phyloP scores from a whole-genome alignment of 305 asterid genomes.

The Striga hermonthica region DNA sequence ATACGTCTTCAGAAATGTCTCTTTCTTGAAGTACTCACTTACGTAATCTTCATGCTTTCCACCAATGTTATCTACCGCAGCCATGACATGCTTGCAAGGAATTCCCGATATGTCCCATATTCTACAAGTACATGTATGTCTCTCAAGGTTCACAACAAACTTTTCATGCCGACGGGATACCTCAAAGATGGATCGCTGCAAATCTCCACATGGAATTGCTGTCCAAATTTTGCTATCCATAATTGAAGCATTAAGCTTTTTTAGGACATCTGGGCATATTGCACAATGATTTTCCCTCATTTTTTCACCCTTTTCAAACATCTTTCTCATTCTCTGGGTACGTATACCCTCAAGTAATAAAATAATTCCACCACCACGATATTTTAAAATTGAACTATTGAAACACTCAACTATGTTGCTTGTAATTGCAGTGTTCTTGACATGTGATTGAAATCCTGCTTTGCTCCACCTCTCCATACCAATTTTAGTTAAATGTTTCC shows the following conservation, averaged over 20 bases:
- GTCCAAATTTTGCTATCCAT: conserved; percentile 16
- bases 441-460: not conserved
- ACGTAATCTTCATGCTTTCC: not conserved
- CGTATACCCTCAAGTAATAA: not conserved
- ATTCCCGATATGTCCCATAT: not conserved
- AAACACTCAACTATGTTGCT: not conserved
- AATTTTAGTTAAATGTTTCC: not conserved
- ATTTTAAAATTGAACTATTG: not conserved
- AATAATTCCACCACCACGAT: not conserved
- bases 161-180: conserved; percentile 21
- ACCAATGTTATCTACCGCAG: not conserved
- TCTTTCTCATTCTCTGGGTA: conserved; percentile 2
- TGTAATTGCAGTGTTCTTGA: not conserved
- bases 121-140: conserved; percentile 13
- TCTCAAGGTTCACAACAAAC: conserved; percentile 16
- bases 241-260: not conserved
- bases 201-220: conserved; percentile 12
- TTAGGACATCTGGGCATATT: conserved; percentile 3
- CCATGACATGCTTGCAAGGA: not conserved
- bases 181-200: conserved; percentile 11
- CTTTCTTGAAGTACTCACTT: not conserved
- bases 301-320: conserved; percentile 3
- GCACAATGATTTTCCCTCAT: not conserved
- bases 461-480: conserved; percentile 2
- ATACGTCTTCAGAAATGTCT: no score